A percentile compares a stretch with the other conserved stretches of the same genome.
phyloP scores from a whole-genome alignment of 495 filamentous ascomycete species.

The Pyronema omphalodes region DNA sequence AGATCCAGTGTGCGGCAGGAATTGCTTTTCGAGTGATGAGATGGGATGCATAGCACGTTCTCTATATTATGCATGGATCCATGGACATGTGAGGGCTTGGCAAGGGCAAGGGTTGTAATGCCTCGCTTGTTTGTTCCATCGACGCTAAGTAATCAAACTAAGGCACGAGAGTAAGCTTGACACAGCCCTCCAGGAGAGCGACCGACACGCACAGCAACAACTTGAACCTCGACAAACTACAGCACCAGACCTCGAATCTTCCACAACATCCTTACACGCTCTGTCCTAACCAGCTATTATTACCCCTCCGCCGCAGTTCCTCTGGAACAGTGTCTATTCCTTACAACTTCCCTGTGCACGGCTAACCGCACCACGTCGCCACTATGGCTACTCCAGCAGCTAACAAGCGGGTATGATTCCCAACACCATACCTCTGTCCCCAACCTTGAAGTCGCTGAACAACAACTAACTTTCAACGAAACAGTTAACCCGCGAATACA shows the following conservation, averaged over 20 bases:
- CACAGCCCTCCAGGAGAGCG: too few species aligned
- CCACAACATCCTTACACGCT: not conserved
- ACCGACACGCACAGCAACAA: too few species aligned
- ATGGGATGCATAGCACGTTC: not conserved
- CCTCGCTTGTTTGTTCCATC: not conserved
- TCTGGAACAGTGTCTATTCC: not conserved
- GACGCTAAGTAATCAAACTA: not conserved
- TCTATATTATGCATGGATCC: too few species aligned
- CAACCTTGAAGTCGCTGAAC: not conserved
- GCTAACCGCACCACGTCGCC: not conserved
- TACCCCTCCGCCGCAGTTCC: not conserved
- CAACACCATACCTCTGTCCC: slow-evolving; percentile 3
- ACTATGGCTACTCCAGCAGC: slow-evolving; percentile 67
- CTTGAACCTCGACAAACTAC: not conserved
- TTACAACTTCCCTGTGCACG: not conserved
- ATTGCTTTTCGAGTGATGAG: not conserved
- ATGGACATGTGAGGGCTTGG: not conserved
- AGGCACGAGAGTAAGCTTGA: not conserved
- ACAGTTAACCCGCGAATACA: slow-evolving; percentile 85
- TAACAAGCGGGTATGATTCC: slow-evolving; percentile 53
- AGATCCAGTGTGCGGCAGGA: not conserved
- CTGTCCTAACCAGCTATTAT: not conserved
- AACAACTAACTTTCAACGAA: not conserved
- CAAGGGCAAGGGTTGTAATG: not conserved
- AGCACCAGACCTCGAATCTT: not conserved